Conservation (phyloP, 129 eudicot species). For the Calendula officinalis region DNA sequence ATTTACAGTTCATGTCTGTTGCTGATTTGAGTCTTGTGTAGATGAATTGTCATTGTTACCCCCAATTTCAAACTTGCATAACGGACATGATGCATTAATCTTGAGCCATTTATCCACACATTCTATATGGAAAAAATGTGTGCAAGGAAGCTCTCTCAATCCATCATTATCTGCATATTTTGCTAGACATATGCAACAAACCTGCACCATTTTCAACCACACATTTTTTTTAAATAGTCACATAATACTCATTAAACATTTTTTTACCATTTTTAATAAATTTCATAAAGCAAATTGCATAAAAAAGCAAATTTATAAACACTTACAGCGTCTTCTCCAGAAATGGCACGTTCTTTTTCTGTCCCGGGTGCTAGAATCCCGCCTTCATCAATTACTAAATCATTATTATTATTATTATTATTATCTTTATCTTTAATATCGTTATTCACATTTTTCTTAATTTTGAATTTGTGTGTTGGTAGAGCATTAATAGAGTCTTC, state of each 20-base stretch:
- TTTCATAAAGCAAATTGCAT: not conserved
- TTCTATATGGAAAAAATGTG: slow-evolving; percentile 67
- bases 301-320: not conserved
- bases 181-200: slow-evolving; percentile 74
- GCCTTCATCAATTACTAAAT: slow-evolving; percentile 49
- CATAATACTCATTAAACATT: not conserved
- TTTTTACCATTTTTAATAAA: not conserved
- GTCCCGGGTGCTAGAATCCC: slow-evolving; percentile 68
- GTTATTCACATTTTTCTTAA: slow-evolving; percentile 36
- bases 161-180: slow-evolving; percentile 57
- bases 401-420: slow-evolving; percentile 31
- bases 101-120: slow-evolving; percentile 79
- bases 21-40: slow-evolving; percentile 39
- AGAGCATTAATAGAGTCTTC: slow-evolving; percentile 59
- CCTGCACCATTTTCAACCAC: slow-evolving; percentile 34
- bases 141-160: slow-evolving; percentile 73
- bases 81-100: slow-evolving; percentile 74
- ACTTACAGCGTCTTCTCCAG: slow-evolving; percentile 80
- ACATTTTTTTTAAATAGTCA: not conserved
- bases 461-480: slow-evolving; percentile 63
- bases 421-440: slow-evolving; percentile 38
- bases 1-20: slow-evolving; percentile 33
- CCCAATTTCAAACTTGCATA: slow-evolving; percentile 60
- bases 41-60: slow-evolving; percentile 31
- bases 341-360: slow-evolving; percentile 66